Evolutionary conservation across 345 rosid genomes (phyloP).

Genomic region (Eucalyptus marginata): DNA sequence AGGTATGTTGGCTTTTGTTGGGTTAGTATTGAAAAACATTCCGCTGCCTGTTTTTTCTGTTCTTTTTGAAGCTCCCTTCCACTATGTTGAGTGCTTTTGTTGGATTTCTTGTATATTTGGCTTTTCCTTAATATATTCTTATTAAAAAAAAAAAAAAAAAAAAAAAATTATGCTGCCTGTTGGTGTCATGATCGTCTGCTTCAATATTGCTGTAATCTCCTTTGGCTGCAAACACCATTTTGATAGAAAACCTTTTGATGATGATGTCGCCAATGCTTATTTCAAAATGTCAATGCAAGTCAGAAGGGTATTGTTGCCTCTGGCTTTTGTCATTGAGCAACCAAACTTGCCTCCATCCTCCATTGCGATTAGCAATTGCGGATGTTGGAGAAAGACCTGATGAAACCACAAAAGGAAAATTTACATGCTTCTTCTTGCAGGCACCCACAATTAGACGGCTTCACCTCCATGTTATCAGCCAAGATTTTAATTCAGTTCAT

Average conservation of each 20-base stretch:
- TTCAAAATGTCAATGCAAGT: not conserved
- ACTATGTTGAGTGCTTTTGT: too few relatives aligned
- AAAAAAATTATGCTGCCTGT: too few relatives aligned
- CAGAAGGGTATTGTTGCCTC: not conserved
- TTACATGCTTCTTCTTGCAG: slow-evolving; percentile 13
- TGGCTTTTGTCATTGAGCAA: not conserved
- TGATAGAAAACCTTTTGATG: not conserved
- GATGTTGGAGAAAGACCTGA: not conserved
- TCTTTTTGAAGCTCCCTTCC: too few relatives aligned
- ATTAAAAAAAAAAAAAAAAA: too few relatives aligned
- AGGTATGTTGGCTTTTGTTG: not conserved
- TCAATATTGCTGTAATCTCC: not conserved
- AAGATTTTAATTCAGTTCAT: slow-evolving; percentile 67
- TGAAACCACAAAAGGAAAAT: not conserved
- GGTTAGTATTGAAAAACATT: not conserved
- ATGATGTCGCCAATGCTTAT: not conserved
- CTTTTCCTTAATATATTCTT: too few relatives aligned
- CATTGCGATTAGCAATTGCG: not conserved
- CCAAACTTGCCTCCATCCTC: not conserved
- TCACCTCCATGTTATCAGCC: slow-evolving; percentile 90
- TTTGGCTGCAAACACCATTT: not conserved
- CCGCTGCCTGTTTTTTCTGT: too few relatives aligned
- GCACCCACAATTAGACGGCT: slow-evolving; percentile 61
- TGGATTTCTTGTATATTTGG: too few relatives aligned
- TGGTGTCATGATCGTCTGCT: not conserved